Base-by-base conservation (phyloP, 2,329 filamentous ascomycete genomes). In the Tolypocladium nubicola region DNA sequence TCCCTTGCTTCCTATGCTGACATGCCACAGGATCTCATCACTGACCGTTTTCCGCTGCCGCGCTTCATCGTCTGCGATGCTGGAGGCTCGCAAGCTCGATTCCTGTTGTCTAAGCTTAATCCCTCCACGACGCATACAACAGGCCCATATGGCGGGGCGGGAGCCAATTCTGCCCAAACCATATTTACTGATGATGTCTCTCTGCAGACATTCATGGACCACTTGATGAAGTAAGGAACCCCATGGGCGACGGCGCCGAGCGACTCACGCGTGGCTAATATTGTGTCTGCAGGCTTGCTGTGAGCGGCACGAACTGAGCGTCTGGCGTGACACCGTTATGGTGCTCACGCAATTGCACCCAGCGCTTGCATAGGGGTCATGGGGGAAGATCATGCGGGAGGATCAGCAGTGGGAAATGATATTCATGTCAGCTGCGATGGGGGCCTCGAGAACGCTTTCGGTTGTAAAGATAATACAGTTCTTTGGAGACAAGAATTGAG, bases 171-270 rank as follows among this genome's bases (percentile, higher is more conserved):
- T 52, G 92, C 93, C 10, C 94, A 99, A 74, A 99, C 94, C 6
- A 99, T 99, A 66, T 99, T 99, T 76, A 99, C 94, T 1, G 94
- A 99, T 68, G 94, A 99, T 72, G 94, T 99, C 56, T 97, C 91
- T 56, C 77, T 99, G 69, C 93, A 97, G 74, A 97, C 93, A 1
- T 99, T 99, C 71, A 99, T 99, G 94, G 94, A 99, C 68, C 92
- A 97, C 75, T 78, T 99, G 71, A 99, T 99, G 94, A 99, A 99
- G 90, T 92, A 79, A 75, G 87, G 87, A 10, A 37, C 30, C 10
- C 19, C 10, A 8, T 33, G 26, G 10, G 19, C 5, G 1, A 33
- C 26, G 26, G 33, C 9, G 9, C 5, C 21, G 19, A 11, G 21
- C 30, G 23, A 33, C 19, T 35, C 58, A 59, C 52, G 61, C 14